Base-by-base conservation (phyloP, 2,329 filamentous ascomycete genomes). In the Cladosporium sp. region DNA sequence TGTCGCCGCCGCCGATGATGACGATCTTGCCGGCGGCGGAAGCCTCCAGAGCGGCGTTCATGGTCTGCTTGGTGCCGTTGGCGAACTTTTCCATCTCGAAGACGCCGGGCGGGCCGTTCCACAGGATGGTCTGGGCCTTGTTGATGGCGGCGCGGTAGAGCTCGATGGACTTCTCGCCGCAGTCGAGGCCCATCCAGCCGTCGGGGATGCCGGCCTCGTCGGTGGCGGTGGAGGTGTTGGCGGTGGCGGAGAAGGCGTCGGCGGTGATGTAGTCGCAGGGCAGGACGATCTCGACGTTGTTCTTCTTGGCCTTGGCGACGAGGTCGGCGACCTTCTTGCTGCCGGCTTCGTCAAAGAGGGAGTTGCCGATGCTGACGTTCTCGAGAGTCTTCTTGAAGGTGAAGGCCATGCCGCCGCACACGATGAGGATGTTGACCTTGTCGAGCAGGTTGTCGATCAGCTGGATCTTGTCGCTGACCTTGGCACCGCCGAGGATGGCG, bases 321-420 rank as follows among this genome's bases (percentile, higher is more conserved):
- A 99, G 82, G 64, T 88, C 78, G 56, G 80, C 83, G 53, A 97
- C 92, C 37, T 88, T 96, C 84, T 96, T 89, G 79, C 86, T 82
- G 62, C 93, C 93, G 47, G 86, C 86, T 78, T 96, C 89, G 65
- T 99, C 93, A 70, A 95, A 99, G 64, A 99, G 81, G 47, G 78
- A 93, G 77, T 84, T 84, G 55, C 93, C 93, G 61, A 99, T 99
- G 73, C 85, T 81, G 66, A 97, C 85, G 69, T 82, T 79, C 75
- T 96, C 83, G 51, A 97, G 82, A n/a, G 89, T 92, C 83, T 99
- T 99, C 83, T 97, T 97, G 83, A 99, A 99, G 64, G 93, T 99
- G 79, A 97, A 99, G 57, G 93, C 91, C 93, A 99, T 99, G 65
- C 84, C 93, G 69, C 93, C 93, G 71, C 92, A 96, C 75, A 99